These are phyloP conservation scores for Globisporangium nunn DNA, from an alignment of 352 stramenopile species.

Conservation along the genomic window DNA sequence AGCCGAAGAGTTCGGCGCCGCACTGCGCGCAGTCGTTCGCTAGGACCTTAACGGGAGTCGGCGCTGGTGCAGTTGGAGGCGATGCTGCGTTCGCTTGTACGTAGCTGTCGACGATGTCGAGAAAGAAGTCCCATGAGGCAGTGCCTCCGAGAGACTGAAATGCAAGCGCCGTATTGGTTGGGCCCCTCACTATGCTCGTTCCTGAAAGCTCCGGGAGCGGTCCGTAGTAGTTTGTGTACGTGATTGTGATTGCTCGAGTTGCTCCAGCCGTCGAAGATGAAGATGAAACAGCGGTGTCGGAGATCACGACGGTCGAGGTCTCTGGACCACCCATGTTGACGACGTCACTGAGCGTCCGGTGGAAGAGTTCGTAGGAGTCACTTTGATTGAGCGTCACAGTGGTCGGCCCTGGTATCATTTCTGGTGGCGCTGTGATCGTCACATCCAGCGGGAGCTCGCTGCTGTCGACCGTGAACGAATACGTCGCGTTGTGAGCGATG, in stretches of 20 bases:
- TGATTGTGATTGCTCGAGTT: neutral
- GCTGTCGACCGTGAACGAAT: slow-evolving; percentile 1
- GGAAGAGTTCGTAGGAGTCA: slow-evolving; percentile 2
- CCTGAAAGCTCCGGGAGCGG: neutral
- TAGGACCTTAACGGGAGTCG: neutral
- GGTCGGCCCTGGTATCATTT: neutral
- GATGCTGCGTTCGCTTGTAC: neutral
- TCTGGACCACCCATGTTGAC: no score
- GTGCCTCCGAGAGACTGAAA: slow-evolving; percentile 12
- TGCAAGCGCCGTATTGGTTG: neutral
- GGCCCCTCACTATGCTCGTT: neutral
- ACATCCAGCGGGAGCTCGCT: neutral
- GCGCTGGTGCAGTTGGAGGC: neutral
- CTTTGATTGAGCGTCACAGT: neutral
- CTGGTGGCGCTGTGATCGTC: neutral
- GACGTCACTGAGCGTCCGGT: neutral
- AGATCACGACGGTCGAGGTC: neutral
- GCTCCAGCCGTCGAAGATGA: neutral
- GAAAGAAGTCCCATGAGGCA: slow-evolving; percentile 2
- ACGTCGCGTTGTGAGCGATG: neutral
- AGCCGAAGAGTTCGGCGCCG: slow-evolving; percentile 6
- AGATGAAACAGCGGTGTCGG: neutral
- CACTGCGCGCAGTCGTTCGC: slow-evolving; percentile 6
- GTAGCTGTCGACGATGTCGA: neutral
- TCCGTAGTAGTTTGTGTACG: slow-evolving; percentile 4